These are phyloP conservation scores for Neurospora sp. DNA, from an alignment of 495 filamentous ascomycete species.

Conservation along the genomic window DNA sequence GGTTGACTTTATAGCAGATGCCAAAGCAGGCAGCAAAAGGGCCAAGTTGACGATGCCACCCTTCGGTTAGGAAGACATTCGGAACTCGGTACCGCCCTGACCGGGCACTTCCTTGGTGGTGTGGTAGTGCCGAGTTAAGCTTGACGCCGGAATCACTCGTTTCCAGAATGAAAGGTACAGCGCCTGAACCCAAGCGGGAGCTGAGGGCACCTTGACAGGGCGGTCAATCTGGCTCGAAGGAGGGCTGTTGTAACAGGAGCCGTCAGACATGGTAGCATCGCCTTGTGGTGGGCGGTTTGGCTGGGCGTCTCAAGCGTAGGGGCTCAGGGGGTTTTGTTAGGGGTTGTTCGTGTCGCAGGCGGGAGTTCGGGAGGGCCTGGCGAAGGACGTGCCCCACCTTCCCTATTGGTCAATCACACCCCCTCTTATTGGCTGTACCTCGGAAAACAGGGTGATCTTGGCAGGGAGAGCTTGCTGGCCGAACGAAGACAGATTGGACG, in stretches of 20 bases:
- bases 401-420: not conserved
- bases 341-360: not conserved
- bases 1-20: not conserved
- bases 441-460: not conserved
- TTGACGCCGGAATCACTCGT: not conserved
- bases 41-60: too few species aligned
- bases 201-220: not conserved
- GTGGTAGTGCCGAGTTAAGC: too few species aligned
- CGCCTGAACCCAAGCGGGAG: not conserved
- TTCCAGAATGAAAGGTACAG: not conserved
- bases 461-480: not conserved
- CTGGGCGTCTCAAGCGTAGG: not conserved
- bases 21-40: too few species aligned
- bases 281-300: not conserved
- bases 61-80: not conserved
- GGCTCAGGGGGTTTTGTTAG: not conserved
- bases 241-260: not conserved
- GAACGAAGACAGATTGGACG: not conserved
- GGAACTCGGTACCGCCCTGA: not conserved
- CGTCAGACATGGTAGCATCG: not conserved
- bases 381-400: not conserved
- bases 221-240: not conserved
- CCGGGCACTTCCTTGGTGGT: too few species aligned
- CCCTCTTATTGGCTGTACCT: not conserved
- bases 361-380: not conserved